These are phyloP conservation scores for Xerocomellus amylosporus DNA, from an alignment of 768 basidiomycete genomes.

Conservation along the genomic window DNA sequence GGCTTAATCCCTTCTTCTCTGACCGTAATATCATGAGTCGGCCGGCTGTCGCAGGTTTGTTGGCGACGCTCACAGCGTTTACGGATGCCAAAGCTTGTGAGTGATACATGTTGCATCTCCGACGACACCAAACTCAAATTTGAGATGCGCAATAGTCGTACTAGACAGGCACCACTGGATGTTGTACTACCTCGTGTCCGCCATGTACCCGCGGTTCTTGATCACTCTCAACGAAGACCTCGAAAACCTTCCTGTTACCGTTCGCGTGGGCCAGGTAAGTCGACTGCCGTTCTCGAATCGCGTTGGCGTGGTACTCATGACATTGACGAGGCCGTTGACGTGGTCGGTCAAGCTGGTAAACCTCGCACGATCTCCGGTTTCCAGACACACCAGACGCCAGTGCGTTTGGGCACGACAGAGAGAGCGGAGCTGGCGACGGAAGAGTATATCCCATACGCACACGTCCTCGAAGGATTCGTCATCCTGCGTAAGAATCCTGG, in stretches of 20 bases:
- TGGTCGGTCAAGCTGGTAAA: slow-evolving; percentile 97
- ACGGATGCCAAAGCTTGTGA: slow-evolving; percentile 91
- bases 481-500: slow-evolving; percentile 91
- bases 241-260: slow-evolving; percentile 81
- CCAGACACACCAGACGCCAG: slow-evolving; percentile 97
- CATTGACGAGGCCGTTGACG: slow-evolving; percentile 76
- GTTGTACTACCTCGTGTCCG: slow-evolving; percentile 92
- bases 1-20: slow-evolving; percentile 93
- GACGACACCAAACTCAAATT: neutral
- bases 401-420: slow-evolving; percentile 91
- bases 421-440: slow-evolving; percentile 95
- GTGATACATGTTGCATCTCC: slow-evolving; percentile 31
- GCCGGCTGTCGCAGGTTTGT: slow-evolving; percentile 83
- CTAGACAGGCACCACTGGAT: slow-evolving; percentile 98
- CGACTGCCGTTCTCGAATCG: neutral
- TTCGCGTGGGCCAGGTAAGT: slow-evolving; percentile 87
- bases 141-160: slow-evolving; percentile 56
- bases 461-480: slow-evolving; percentile 90
- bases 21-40: slow-evolving; percentile 89
- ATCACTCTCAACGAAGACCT: slow-evolving; percentile 95
- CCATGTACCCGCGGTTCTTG: slow-evolving; percentile 98
- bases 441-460: slow-evolving; percentile 88
- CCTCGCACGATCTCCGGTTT: slow-evolving; percentile 95
- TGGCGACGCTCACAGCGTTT: slow-evolving; percentile 87
- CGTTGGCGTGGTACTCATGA: slow-evolving; percentile 1